A percentile compares a stretch with the other conserved stretches of the same genome.
Conservation (phyloP, 2,329 filamentous ascomycete genomes). For the Colletotrichum liaoningense region DNA sequence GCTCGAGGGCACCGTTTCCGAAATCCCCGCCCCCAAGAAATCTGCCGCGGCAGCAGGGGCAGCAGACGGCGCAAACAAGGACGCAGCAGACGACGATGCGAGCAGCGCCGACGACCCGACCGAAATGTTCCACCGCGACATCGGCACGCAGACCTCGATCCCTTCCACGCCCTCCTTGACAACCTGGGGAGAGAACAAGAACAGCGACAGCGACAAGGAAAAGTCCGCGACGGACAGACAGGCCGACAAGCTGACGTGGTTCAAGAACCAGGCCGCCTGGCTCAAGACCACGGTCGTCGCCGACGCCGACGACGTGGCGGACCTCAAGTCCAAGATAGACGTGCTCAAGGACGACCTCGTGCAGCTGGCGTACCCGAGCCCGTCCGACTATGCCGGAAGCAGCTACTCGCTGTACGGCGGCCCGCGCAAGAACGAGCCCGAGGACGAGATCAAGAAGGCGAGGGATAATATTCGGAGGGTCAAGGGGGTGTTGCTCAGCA, state of each 20-base stretch:
- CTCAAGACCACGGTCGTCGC: conserved; percentile 56
- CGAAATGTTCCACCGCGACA: conserved; percentile 84
- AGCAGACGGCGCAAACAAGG: conserved; percentile 23
- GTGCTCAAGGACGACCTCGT: conserved; percentile 76
- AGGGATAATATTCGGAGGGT: conserved; percentile 82
- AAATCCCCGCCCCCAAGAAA: conserved; percentile 59
- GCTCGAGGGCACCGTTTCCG: conserved; percentile 70
- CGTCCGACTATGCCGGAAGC: conserved; percentile 50
- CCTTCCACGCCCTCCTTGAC: conserved; percentile 32
- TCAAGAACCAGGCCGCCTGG: conserved; percentile 56
- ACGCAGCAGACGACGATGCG: conserved; percentile 27
- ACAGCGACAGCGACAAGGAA: conserved; percentile 4
- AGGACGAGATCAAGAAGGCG: conserved; percentile 78
- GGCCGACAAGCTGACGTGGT: conserved; percentile 52
- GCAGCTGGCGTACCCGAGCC: conserved; percentile 61
- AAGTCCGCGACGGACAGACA: conserved; percentile 47
- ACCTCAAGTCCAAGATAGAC: conserved; percentile 64
- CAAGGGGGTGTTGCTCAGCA: conserved; percentile 81
- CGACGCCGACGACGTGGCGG: conserved; percentile 61
- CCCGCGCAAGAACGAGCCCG: conserved; percentile 61
- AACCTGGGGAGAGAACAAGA: not conserved
- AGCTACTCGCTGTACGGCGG: conserved; percentile 56
- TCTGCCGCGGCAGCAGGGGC: conserved; percentile 4
- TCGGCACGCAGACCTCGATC: conserved; percentile 79
- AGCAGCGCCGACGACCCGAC: conserved; percentile 70